Evolutionary conservation across 305 asterid genomes (phyloP).

Genomic region (Andrographis paniculata): DNA sequence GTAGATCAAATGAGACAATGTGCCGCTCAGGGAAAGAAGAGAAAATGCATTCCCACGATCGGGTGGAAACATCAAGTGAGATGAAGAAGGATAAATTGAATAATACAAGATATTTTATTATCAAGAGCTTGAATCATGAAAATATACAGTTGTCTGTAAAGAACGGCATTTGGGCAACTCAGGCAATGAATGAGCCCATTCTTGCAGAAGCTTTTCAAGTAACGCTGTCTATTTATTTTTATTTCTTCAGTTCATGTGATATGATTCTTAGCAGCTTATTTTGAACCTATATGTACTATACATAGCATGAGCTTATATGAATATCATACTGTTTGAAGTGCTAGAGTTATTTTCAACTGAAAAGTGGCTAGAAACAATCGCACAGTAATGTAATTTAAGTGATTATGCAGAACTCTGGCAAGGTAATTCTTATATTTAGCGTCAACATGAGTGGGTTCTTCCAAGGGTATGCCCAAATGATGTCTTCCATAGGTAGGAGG

Average conservation of each 20-base stretch:
- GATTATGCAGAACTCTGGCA: conserved; percentile 83
- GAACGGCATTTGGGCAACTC: conserved; percentile 97
- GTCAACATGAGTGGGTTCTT: conserved; percentile 94
- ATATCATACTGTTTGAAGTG: conserved; percentile 16
- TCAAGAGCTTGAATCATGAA: conserved; percentile 89
- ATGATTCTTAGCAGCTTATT: conserved; percentile 20
- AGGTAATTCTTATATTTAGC: conserved; percentile 90
- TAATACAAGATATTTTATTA: conserved; percentile 69
- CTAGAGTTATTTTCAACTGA: conserved; percentile 22
- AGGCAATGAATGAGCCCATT: conserved; percentile 94
- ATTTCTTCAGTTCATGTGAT: conserved; percentile 26
- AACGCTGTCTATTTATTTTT: conserved; percentile 35
- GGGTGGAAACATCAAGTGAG: conserved; percentile 42
- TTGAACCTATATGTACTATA: conserved; percentile 25
- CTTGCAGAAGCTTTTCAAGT: conserved; percentile 94
- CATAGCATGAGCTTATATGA: conserved; percentile 18
- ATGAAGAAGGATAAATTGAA: conserved; percentile 35
- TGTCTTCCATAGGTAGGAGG: conserved; percentile 79
- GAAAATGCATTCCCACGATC: conserved; percentile 32
- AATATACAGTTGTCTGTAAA: conserved; percentile 70
- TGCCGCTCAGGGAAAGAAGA: conserved; percentile 48
- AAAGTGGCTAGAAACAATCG: conserved; percentile 19
- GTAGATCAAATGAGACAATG: conserved; percentile 38
- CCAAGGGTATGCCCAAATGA: conserved; percentile 97
- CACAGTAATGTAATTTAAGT: conserved; percentile 33